Conservation (phyloP, 441 rosid species). For the Croton laevigatus region DNA sequence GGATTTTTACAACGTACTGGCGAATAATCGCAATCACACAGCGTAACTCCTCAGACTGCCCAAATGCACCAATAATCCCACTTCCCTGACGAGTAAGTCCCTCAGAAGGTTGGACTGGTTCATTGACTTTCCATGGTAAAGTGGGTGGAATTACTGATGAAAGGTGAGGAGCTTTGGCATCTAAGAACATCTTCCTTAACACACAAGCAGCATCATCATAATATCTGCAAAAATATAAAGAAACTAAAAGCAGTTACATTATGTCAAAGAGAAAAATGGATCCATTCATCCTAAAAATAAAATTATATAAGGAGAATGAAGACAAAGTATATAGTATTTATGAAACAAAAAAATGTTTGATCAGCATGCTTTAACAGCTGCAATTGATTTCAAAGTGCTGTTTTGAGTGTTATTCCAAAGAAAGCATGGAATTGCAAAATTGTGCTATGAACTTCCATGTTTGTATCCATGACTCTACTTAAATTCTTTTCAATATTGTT, state of each 20-base stretch:
- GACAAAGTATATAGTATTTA: neutral
- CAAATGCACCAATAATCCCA: conserved; percentile 95
- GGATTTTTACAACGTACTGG: conserved; percentile 60
- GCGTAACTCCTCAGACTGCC: conserved; percentile 97
- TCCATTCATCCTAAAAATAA: neutral
- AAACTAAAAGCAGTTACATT: conserved; percentile 8
- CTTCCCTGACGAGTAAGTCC: conserved; percentile 99
- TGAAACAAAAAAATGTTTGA: no score
- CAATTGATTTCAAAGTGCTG: no score
- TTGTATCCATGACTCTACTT: no score
- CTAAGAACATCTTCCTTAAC: conserved; percentile 93
- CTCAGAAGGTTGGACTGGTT: conserved; percentile 78
- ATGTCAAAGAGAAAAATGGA: neutral
- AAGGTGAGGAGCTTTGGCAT: conserved; percentile 99
- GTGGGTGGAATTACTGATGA: conserved; percentile 89
- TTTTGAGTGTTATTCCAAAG: no score
- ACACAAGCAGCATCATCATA: conserved; percentile 99
- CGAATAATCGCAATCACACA: conserved; percentile 97
- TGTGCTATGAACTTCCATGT: no score
- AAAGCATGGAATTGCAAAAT: no score
- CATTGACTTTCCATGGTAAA: conserved; percentile 95
- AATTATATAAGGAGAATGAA: neutral
- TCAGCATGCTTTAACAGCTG: neutral
- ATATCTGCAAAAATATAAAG: conserved; percentile 50
- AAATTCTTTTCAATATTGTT: no score